phyloP scores from a whole-genome alignment of 1,139 yeast genomes.

The Candida smagusa region DNA sequence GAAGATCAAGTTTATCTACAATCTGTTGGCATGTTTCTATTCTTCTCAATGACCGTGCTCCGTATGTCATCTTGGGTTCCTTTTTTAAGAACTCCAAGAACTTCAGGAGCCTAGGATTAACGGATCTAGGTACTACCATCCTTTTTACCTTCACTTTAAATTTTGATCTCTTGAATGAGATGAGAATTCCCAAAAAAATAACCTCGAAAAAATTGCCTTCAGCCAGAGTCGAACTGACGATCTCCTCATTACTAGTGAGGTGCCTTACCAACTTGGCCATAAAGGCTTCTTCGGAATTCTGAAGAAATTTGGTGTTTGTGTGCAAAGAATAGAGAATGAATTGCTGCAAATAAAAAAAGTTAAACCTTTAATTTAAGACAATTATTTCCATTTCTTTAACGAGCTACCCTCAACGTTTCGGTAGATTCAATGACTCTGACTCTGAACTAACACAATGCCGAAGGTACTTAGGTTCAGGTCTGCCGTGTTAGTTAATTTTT shows the following conservation, averaged over 20 bases:
- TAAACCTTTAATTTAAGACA: no score
- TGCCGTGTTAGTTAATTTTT: no score
- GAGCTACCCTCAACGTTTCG: no score
- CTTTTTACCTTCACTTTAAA: no score
- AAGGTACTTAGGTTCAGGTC: no score
- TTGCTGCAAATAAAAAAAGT: no score
- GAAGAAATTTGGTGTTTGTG: no score
- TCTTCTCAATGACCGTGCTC: slow-evolving; percentile 19
- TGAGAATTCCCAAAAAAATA: not conserved
- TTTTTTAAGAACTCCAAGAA: slow-evolving; percentile 14
- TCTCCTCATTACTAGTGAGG: slow-evolving; percentile 90
- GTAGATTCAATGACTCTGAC: no score
- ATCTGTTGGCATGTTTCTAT: slow-evolving; percentile 34
- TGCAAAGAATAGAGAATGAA: no score
- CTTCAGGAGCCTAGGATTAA: slow-evolving; percentile 29
- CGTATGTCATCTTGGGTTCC: slow-evolving; percentile 22
- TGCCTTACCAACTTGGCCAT: slow-evolving; percentile 86
- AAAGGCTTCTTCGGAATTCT: no score
- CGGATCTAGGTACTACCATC: slow-evolving; percentile 16
- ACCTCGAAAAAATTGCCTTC: slow-evolving; percentile 49
- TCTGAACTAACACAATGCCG: no score
- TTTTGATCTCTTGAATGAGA: not conserved
- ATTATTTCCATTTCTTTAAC: no score
- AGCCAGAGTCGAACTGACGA: slow-evolving; percentile 86
- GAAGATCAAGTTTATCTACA: slow-evolving; percentile 41